A percentile compares a stretch with the other conserved stretches of the same genome.
These are phyloP conservation scores for Globisporangium parvum DNA, from an alignment of 352 stramenopile species.

Conservation along the genomic window DNA sequence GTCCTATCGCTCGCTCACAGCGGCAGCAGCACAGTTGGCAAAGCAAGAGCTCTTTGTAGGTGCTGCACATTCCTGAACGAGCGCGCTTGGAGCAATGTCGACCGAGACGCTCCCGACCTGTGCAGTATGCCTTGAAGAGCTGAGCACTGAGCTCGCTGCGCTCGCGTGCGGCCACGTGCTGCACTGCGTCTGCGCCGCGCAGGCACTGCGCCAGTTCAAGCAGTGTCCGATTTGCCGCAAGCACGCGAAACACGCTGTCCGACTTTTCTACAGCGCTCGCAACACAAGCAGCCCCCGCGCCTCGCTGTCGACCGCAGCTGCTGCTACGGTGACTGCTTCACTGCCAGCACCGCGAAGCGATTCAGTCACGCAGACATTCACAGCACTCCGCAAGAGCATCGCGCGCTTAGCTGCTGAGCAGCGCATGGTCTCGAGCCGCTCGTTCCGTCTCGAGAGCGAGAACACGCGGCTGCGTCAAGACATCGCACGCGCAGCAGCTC, in stretches of 20 bases:
- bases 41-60: no score
- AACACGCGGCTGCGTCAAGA: conserved; percentile 21
- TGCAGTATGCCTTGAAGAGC: conserved; percentile 33
- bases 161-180: conserved; percentile 41
- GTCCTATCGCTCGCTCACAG: background rate
- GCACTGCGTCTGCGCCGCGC: conserved; percentile 21
- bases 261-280: conserved; percentile 25
- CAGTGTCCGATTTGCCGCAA: conserved; percentile 34
- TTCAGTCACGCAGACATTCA: conserved; percentile 13
- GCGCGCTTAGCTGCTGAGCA: conserved; percentile 16
- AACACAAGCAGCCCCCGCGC: background rate
- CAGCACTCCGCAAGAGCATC: conserved; percentile 21
- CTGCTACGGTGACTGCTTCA: no score
- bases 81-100: background rate
- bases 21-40: background rate
- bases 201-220: conserved; percentile 13
- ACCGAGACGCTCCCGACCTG: background rate
- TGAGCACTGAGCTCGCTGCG: conserved; percentile 23
- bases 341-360: background rate
- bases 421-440: conserved; percentile 26
- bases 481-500: conserved; percentile 13
- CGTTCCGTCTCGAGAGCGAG: conserved; percentile 25
- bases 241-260: conserved; percentile 11
- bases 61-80: no score
- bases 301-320: no score